Conservation (phyloP, 768 basidiomycete species). For the Boletus rex-veris region DNA sequence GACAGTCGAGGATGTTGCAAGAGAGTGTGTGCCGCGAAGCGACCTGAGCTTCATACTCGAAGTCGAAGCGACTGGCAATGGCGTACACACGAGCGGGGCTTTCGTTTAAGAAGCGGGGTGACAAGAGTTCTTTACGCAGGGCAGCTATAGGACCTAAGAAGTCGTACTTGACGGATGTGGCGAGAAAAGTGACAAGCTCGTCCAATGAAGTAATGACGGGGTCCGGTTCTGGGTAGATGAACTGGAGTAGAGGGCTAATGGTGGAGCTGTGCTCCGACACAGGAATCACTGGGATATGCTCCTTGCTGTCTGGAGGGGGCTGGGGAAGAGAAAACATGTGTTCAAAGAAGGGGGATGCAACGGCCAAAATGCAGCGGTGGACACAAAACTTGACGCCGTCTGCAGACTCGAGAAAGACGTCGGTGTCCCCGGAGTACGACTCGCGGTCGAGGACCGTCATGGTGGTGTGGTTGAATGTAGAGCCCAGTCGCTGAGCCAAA, state of each 20-base stretch:
- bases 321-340: constrained; percentile 70
- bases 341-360: constrained; percentile 64
- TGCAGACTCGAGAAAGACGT: constrained; percentile 49
- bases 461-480: constrained; percentile 6
- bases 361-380: constrained; percentile 58
- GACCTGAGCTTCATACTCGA: constrained; percentile 58
- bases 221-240: constrained; percentile 60
- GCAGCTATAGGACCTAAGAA: constrained; percentile 42
- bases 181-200: constrained; percentile 48
- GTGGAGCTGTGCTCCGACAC: constrained; percentile 48
- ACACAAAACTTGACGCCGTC: constrained; percentile 50
- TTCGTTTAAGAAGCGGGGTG: constrained; percentile 43
- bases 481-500: not conserved
- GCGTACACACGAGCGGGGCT: constrained; percentile 65
- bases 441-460: constrained; percentile 32
- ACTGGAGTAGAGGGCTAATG: constrained; percentile 51
- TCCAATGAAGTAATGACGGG: constrained; percentile 52
- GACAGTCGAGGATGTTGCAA: constrained; percentile 51
- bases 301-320: constrained; percentile 26
- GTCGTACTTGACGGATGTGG: constrained; percentile 64
- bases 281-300: constrained; percentile 45
- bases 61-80: constrained; percentile 61
- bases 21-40: constrained; percentile 59
- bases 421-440: constrained; percentile 48
- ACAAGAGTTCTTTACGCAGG: constrained; percentile 52